These are phyloP conservation scores for Leccinum subfulvum DNA, from an alignment of 1,284 basidiomycete genomes.

Conservation along the genomic window DNA sequence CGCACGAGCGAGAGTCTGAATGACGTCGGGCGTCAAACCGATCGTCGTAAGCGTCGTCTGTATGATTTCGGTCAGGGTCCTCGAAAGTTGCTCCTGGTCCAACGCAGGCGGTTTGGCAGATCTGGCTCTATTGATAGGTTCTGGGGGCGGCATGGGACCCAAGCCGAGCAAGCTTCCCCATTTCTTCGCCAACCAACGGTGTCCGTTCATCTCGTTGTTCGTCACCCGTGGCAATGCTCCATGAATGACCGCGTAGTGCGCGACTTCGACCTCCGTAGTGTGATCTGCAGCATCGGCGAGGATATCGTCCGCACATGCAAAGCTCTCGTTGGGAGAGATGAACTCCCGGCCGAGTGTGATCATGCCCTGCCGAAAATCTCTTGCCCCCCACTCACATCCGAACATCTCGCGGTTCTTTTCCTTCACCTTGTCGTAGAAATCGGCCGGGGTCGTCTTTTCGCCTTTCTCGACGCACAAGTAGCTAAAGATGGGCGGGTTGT, in stretches of 20 bases:
- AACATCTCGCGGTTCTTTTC: constrained; percentile 1
- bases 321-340: background rate
- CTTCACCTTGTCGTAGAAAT: constrained; percentile 1
- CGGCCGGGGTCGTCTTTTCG: background rate
- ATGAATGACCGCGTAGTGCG: background rate
- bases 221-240: background rate
- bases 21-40: background rate
- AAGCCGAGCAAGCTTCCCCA: background rate
- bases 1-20: background rate
- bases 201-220: background rate
- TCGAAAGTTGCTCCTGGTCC: background rate
- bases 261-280: background rate
- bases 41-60: background rate
- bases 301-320: background rate
- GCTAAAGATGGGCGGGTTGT: background rate
- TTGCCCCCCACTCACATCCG: constrained; percentile 9
- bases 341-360: background rate
- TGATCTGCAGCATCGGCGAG: background rate
- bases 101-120: too few species aligned
- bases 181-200: background rate
- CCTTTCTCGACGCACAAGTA: constrained; percentile 10
- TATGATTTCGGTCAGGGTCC: background rate
- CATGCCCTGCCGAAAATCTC: constrained; percentile 1
- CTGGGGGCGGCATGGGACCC: background rate
- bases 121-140: background rate